These are phyloP conservation scores for Protoeuglena noctilucae DNA, from an alignment of 139 green algal species.

Conservation along the genomic window DNA sequence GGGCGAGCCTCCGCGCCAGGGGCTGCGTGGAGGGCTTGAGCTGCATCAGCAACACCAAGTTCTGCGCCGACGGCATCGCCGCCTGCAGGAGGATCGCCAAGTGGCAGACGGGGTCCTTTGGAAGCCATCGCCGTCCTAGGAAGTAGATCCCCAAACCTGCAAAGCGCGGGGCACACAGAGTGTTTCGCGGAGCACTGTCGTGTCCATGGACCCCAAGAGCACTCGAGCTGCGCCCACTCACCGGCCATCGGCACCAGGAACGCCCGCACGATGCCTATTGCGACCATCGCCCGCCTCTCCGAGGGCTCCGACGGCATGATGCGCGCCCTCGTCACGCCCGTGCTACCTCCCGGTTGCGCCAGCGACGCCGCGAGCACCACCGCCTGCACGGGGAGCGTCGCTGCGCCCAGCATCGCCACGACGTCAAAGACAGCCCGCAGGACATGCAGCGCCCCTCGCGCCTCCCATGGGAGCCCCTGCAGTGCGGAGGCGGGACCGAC, in stretches of 20 bases:
- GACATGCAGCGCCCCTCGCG: slow-evolving; percentile 2
- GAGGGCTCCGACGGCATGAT: slow-evolving; percentile 8
- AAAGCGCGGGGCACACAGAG: too few relatives aligned
- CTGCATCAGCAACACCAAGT: slow-evolving; percentile 27
- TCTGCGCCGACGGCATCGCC: slow-evolving; percentile 27
- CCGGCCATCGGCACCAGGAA: slow-evolving; percentile 16
- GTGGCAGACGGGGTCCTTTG: slow-evolving; percentile 9
- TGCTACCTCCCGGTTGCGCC: background rate
- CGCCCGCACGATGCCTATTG: slow-evolving; percentile 18
- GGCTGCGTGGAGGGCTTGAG: slow-evolving; percentile 9
- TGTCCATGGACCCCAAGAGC: too few relatives aligned
- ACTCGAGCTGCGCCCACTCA: slow-evolving; percentile 4
- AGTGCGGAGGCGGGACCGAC: too few relatives aligned
- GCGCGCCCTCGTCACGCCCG: slow-evolving; percentile 4
- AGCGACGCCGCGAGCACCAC: slow-evolving; percentile 18
- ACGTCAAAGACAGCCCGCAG: slow-evolving; percentile 12
- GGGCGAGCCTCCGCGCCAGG: slow-evolving; percentile 8
- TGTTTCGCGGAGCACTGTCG: too few relatives aligned
- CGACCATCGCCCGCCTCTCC: slow-evolving; percentile 20
- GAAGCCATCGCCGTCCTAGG: slow-evolving; percentile 9
- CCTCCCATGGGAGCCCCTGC: slow-evolving; percentile 12
- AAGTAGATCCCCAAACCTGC: too few relatives aligned
- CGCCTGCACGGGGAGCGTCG: slow-evolving; percentile 11
- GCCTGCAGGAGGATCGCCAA: slow-evolving; percentile 20
- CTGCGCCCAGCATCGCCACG: slow-evolving; percentile 8